Evolutionary conservation across 2,329 filamentous ascomycete genomes (phyloP), one percentile per base, ranked within the genome.

Genomic region (Aspergillus texensis): DNA sequence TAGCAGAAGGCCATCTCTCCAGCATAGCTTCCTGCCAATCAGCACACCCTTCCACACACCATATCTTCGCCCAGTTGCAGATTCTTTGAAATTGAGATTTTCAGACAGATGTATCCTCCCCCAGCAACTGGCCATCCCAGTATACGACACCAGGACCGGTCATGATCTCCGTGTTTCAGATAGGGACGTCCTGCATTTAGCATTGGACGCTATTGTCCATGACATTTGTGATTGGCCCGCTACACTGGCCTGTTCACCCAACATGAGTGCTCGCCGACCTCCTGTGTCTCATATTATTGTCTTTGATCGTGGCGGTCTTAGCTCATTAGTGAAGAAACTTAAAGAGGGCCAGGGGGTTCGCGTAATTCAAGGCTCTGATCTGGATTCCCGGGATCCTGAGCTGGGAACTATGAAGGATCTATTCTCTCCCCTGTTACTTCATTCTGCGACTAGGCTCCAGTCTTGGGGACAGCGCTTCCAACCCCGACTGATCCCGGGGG

Each of bases 401-500:
- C 55, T 68, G 12, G 68, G 66, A 4, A 68, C 68, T 0, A 64
- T 69, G 57, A 58, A 56, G 21, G 68, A 69, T 34, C 32, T 69
- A 8, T 60, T 67, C 6, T 67, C 63, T 26, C 59, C 65, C 19
- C 58, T 16, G 8, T 46, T 67, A 14, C 48, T 69, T 19, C 41
- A 60, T 4, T 62, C 68, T 71, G 97, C 75, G 93, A 93, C 78
- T 94, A 93, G 76, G 92, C 93, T 58, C 89, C 92, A 54, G 91
- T 62, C 97, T 78, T 98, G 94, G 94, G 92, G 97, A 62, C 94
- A 94, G 79, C 92, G 96, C 77, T 93, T 94, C 75, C 93, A 93
- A 19, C 94, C 94, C n/a, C 89, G 88, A 61, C 84, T 98, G 50
- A 88, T 94, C 69, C 92, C 93, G 12, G 88, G 86, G 63, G 92